Evolutionary conservation across 345 rosid species (phyloP), one percentile per base, ranked within the genome.

Genomic region (Eucalyptus pauciflora): DNA sequence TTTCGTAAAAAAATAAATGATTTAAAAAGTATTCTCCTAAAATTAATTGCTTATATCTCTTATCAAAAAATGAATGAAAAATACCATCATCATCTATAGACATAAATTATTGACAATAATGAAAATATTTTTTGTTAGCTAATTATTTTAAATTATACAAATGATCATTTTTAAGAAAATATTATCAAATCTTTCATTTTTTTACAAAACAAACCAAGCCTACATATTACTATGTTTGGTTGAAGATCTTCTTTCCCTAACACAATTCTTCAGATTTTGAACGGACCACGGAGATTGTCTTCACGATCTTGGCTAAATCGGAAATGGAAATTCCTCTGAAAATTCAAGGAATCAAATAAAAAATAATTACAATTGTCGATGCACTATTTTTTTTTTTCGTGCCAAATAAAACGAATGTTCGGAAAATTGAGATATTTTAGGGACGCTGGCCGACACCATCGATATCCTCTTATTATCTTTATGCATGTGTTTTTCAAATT

Each of bases 1-100:
- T 56, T 56, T 56, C 1, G 0, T 2, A 24, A 24, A 22, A 22
- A 22, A 9, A 4, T 1, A 2, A 56, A 56, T 56, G 1, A 24
- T 56, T 56, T 56, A 8, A 9, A 56, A 56, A 56, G 10, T 56
- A 56, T 56, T 56, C 0, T 56, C 29, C 13, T 56, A 56, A 56
- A 56, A 56, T 1, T 24, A 25, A 56, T 56, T 2, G 3, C 6
- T 56, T 56, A 25, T 22, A 56, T 10, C 5, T 56, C 3, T 24
- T 10, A 24, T 10, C n/a, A n/a, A 24, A 56, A 56, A 56, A 10
- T 24, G 29, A 24, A 56, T 2, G 62, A 56, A 56, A 22, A 56
- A 24, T 56, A 24, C 4, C 29, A 22, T 56, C 27, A 24, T 56
- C 29, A 4, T 56, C 1, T 56, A 24, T 56, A 10, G 29, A 56